A percentile compares a stretch with the other conserved stretches of the same genome.
phyloP scores from a whole-genome alignment of 208 protist genomes.

The Trypanosoma lewisi region DNA sequence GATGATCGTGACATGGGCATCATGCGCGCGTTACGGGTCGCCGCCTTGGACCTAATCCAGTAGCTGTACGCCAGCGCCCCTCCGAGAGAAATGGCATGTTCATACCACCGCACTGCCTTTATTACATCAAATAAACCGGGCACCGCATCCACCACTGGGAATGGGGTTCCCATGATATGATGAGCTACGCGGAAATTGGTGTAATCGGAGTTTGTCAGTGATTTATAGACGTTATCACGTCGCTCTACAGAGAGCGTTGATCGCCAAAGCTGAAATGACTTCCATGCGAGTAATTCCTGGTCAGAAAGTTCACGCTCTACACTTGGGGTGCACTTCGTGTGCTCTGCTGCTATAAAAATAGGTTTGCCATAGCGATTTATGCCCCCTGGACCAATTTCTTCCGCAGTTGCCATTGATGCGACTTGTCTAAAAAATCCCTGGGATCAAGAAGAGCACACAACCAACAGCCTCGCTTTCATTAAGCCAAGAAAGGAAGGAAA shows the following conservation, averaged over 20 bases:
- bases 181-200: slow-evolving; percentile 78
- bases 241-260: slow-evolving; percentile 72
- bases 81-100: slow-evolving; percentile 50
- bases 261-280: slow-evolving; percentile 87
- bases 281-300: slow-evolving; percentile 85
- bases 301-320: slow-evolving; percentile 77
- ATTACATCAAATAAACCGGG: slow-evolving; percentile 49
- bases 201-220: slow-evolving; percentile 75
- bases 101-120: slow-evolving; percentile 71
- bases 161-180: slow-evolving; percentile 84
- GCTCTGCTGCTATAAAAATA: slow-evolving; percentile 78
- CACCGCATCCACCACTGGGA: slow-evolving; percentile 61
- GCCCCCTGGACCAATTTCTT: slow-evolving; percentile 57
- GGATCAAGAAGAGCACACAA: too few species aligned
- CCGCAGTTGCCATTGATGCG: slow-evolving; percentile 23
- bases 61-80: slow-evolving; percentile 46
- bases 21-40: slow-evolving; percentile 42
- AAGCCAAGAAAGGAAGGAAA: slow-evolving; percentile 1
- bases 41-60: slow-evolving; percentile 77
- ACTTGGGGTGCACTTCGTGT: slow-evolving; percentile 62
- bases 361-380: slow-evolving; percentile 52
- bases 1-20: slow-evolving; percentile 34
- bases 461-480: too few species aligned
- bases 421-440: too few species aligned
- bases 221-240: slow-evolving; percentile 74